A percentile compares a stretch with the other conserved stretches of the same genome.
Conservation (phyloP, 2,329 filamentous ascomycete genomes). For the Plenodomus tracheiphilus region DNA sequence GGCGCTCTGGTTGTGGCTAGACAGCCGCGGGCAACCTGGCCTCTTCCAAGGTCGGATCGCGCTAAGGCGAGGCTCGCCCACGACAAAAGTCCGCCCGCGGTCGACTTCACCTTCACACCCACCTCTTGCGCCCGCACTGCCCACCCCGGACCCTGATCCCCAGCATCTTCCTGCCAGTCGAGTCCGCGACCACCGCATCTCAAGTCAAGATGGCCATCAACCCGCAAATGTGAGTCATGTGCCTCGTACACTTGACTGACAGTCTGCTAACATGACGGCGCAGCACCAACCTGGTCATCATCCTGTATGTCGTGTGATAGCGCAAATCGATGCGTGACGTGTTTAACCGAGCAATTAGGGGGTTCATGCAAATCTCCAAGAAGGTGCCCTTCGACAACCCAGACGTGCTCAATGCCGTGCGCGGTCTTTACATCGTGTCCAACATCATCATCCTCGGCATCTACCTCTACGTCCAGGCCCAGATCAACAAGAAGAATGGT, state of each 20-base stretch:
- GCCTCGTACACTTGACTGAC: constrained; percentile 2
- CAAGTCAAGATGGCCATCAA: constrained; percentile 40
- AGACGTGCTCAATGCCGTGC: constrained; percentile 66
- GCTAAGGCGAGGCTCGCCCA: constrained; percentile 19
- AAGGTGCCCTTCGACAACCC: constrained; percentile 92
- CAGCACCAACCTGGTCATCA: constrained; percentile 45
- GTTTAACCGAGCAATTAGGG: constrained; percentile 28
- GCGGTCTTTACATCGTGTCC: constrained; percentile 66
- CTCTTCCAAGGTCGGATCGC: constrained; percentile 33
- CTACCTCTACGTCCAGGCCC: constrained; percentile 80
- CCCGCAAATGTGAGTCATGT: constrained; percentile 40
- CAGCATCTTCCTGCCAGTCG: background rate
- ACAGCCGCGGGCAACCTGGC: constrained; percentile 26
- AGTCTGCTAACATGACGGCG: constrained; percentile 26
- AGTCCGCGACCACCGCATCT: background rate
- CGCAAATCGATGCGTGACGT: background rate
- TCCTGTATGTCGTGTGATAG: constrained; percentile 29
- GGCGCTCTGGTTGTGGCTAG: constrained; percentile 22
- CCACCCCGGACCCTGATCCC: constrained; percentile 2
- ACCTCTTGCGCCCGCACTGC: constrained; percentile 15
- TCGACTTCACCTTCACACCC: constrained; percentile 11
- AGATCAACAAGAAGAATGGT: constrained; percentile 99
- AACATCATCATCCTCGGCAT: constrained; percentile 83
- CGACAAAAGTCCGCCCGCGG: constrained; percentile 27
- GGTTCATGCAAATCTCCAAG: constrained; percentile 98